These are phyloP conservation scores for Cordyceps farinosa DNA, from an alignment of 2,329 filamentous ascomycete species.

Conservation along the genomic window DNA sequence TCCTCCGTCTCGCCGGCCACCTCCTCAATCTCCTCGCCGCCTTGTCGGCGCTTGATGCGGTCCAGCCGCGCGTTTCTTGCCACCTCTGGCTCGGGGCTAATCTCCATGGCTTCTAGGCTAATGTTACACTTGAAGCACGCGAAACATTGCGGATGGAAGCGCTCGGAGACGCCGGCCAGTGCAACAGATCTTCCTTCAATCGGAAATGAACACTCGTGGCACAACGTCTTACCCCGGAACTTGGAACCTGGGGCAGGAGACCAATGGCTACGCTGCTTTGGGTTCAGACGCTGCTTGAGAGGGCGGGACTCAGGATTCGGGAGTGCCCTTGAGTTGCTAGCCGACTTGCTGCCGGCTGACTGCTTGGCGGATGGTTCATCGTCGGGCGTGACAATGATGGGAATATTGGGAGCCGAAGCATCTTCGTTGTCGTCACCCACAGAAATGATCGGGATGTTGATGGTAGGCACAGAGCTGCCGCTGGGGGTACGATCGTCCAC, in stretches of 20 bases:
- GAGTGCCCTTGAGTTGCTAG: conserved; percentile 39
- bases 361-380: conserved; percentile 27
- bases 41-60: conserved; percentile 62
- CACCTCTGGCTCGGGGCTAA: conserved; percentile 83
- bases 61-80: conserved; percentile 68
- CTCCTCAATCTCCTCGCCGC: conserved; percentile 58
- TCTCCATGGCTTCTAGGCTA: conserved; percentile 88
- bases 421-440: conserved; percentile 31
- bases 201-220: conserved; percentile 76
- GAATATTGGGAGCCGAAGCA: conserved; percentile 34
- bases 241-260: conserved; percentile 48
- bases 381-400: conserved; percentile 46
- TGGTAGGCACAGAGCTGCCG: conserved; percentile 41
- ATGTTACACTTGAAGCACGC: conserved; percentile 84
- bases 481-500: conserved; percentile 27
- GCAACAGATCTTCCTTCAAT: conserved; percentile 91
- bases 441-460: conserved; percentile 43
- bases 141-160: conserved; percentile 94
- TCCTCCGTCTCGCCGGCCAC: conserved; percentile 60
- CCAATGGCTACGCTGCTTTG: conserved; percentile 53
- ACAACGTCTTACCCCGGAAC: conserved; percentile 63
- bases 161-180: conserved; percentile 65
- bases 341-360: conserved; percentile 38
- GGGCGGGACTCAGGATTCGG: conserved; percentile 43
- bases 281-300: conserved; percentile 34